Evolutionary conservation across 768 basidiomycete species (phyloP), one percentile per base, ranked within the genome.

Genomic region (Trametes meyenii): DNA sequence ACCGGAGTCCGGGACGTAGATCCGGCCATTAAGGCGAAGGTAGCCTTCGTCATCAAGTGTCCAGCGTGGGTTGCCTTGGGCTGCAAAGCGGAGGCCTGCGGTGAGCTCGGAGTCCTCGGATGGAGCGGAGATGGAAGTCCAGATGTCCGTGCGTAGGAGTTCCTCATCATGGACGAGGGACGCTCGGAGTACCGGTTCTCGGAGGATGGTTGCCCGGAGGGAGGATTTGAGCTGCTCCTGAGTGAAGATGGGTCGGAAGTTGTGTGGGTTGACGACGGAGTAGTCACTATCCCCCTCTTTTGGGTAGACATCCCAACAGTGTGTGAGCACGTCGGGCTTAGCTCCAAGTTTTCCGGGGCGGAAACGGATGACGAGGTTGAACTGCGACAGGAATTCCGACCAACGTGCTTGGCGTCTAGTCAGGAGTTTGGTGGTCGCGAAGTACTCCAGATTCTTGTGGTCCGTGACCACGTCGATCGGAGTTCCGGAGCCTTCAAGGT

Each of bases 401-500:
- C 77, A 80, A 3, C 74, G 68, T 5, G 72, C 76, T 70, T 78
- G 80, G 13, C 74, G 67, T 0, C 70, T 68, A 26, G 58, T 77
- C 8, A 79, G 71, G 4, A 70, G 55, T 33, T 71, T 65, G 1
- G 71, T 59, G 0, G 69, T 72, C n/a, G 63, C 52, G 65, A 77
- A 78, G 60, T 76, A 77, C 55, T 76, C 68, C 3, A 77, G 72
- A 64, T 75, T 77, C 43, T 75, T 75, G 67, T 78, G 76, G 64
- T 78, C 74, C 0, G 73, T 70, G 7, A 74, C 51, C 35, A 75
- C 66, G 3, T 50, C 35, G 40, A 74, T 49, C 5, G 62, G 62
- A 7, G 21, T 16, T 13, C 3, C 17, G 6, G 66, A 46, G 5
- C 69, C 67, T 19, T 66, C 54, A 21, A 76, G 66, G 29, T 63